These are phyloP conservation scores for Wickerhamiella occidentalis DNA, from an alignment of 805 yeast genomes.

Conservation along the genomic window DNA sequence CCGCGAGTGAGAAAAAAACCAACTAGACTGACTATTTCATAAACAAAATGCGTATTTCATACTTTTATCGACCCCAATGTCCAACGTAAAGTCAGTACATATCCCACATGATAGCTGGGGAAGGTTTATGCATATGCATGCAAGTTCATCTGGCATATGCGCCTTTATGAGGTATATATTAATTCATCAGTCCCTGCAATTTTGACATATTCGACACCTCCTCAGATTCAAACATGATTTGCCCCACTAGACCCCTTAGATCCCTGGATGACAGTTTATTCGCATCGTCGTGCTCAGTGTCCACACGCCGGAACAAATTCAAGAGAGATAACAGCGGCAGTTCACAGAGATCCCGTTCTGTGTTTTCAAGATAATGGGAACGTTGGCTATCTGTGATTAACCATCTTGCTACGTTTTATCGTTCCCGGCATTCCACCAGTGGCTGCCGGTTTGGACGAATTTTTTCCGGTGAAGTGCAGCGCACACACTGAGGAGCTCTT, in stretches of 20 bases:
- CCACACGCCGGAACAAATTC: slow-evolving; percentile 4
- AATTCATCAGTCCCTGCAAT: not conserved
- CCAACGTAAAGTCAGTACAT: not conserved
- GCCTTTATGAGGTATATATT: not conserved
- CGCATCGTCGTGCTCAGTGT: not conserved
- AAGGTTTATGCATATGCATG: not conserved
- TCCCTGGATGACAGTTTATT: slow-evolving; percentile 6
- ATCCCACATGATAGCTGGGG: not conserved
- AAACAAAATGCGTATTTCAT: too few relatives aligned
- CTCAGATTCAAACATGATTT: not conserved
- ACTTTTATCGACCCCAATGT: not conserved
- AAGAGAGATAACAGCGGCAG: not conserved
- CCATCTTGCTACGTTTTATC: too few relatives aligned
- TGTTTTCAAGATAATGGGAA: too few relatives aligned
- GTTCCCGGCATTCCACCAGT: too few relatives aligned
- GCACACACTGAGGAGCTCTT: too few relatives aligned
- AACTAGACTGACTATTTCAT: too few relatives aligned
- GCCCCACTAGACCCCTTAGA: not conserved
- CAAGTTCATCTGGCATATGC: not conserved
- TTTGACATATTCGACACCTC: too few relatives aligned
- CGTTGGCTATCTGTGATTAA: too few relatives aligned
- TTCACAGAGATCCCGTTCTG: not conserved
- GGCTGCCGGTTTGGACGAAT: too few relatives aligned
- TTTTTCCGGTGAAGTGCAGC: too few relatives aligned
- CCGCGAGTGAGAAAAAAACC: too few relatives aligned